phyloP scores from a whole-genome alignment of 164 flowering plant genomes.

The Magnolia changhungtana region DNA sequence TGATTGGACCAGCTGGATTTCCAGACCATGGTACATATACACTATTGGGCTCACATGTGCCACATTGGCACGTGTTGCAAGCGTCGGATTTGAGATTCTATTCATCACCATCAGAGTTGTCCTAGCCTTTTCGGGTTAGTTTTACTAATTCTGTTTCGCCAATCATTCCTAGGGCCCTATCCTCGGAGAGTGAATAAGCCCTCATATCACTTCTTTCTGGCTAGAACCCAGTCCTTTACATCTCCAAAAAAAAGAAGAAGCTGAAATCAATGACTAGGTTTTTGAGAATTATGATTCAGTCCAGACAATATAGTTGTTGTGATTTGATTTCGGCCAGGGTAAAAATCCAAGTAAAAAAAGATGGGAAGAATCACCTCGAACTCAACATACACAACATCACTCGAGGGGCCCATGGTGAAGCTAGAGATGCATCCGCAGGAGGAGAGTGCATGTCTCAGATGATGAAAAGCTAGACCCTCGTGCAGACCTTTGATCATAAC shows the following conservation, averaged over 20 bases:
- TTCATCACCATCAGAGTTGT: too few relatives aligned
- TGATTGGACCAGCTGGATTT: too few relatives aligned
- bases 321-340: neutral
- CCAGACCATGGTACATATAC: too few relatives aligned
- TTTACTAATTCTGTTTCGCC: too few relatives aligned
- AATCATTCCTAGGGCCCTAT: too few relatives aligned
- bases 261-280: neutral
- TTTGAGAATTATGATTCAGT: neutral
- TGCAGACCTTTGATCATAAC: slow-evolving; percentile 31
- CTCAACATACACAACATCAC: slow-evolving; percentile 43
- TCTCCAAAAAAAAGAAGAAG: neutral
- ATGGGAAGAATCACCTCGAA: slow-evolving; percentile 31
- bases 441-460: slow-evolving; percentile 33
- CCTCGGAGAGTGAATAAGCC: too few relatives aligned
- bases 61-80: too few relatives aligned
- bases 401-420: slow-evolving; percentile 33
- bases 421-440: slow-evolving; percentile 29
- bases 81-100: too few relatives aligned
- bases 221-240: too few relatives aligned
- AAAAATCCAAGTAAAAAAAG: neutral
- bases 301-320: neutral
- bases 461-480: slow-evolving; percentile 23
- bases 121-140: too few relatives aligned
- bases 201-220: too few relatives aligned
- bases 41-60: too few relatives aligned